Evolutionary conservation across 352 stramenopile species (phyloP), one percentile per base, ranked within the genome.

Genomic region (Pythium diclinum): DNA sequence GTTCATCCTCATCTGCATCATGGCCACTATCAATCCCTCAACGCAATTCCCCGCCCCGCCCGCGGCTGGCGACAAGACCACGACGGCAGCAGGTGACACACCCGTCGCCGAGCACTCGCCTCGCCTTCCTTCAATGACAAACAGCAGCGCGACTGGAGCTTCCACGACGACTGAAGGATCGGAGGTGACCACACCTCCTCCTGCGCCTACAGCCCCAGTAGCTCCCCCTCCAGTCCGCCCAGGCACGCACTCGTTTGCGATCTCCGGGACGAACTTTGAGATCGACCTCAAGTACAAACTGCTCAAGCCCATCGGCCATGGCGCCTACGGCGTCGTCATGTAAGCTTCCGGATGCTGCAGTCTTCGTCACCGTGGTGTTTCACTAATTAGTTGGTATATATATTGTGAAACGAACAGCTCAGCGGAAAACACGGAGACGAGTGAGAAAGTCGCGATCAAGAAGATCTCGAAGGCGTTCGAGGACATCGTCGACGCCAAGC

Each of bases 401-500:
- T n/a, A n/a, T n/a, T n/a, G n/a, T 44, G 28, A 55, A 17, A 61
- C 33, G 21, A 3, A 19, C 55, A 94, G 86, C 56, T 95, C 87
- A 36, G 83, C 86, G 14, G 76, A 93, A 56, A 94, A 95, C 54
- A 68, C 63, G 10, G 84, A 95, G 75, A 88, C 83, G n/a, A 75
- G 72, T 44, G 84, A 94, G 48, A 94, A 94, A 62, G 83, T 95
- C 7, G 88, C 88, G 9, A 89, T 95, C 57, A 96, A 95, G 73
- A 96, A 94, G 69, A 89, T 96, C 51, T 90, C 85, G 42, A 92
- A 87, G 65, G 84, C 85, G 10, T 99, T 99, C 69, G 94, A 98
- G 55, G 97, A 99, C 76, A 91, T 99, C 34, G 96, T 99, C 49
- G 98, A 99, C 73, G 98, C 97, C 42, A 99, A 99, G 77, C 92